Conservation (phyloP, 108 stramenopile genomes). For the Cyclostephanos invisitatus region DNA sequence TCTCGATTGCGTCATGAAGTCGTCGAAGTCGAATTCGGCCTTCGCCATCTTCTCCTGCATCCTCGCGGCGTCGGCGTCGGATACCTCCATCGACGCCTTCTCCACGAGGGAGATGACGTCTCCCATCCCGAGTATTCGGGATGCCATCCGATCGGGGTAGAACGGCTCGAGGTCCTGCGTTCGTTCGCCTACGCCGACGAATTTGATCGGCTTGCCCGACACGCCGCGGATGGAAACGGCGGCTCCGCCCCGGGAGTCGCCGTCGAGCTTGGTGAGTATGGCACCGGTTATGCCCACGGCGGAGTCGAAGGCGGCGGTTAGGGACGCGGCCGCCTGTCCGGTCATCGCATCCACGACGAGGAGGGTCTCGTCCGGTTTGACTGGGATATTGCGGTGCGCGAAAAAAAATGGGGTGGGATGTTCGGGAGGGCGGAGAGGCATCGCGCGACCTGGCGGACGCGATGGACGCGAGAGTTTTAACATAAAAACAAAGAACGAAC, state of each 20-base stretch:
- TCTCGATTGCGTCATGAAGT: constrained; percentile 86
- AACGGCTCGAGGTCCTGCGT: constrained; percentile 92
- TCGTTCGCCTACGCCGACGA: constrained; percentile 94
- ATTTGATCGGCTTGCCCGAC: constrained; percentile 95
- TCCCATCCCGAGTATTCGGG: constrained; percentile 95
- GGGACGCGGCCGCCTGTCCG: constrained; percentile 94
- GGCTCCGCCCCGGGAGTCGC: constrained; percentile 93
- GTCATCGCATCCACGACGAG: constrained; percentile 98
- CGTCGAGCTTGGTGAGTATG: constrained; percentile 94
- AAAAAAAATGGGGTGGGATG: not conserved
- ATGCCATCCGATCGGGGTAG: constrained; percentile 97
- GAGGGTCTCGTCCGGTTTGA: constrained; percentile 91
- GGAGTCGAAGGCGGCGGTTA: constrained; percentile 92
- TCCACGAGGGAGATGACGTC: constrained; percentile 95
- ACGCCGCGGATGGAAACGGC: constrained; percentile 93
- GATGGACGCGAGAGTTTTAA: no score
- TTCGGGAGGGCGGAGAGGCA: not conserved
- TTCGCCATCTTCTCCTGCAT: constrained; percentile 91
- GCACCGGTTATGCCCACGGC: constrained; percentile 94
- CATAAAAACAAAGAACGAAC: no score
- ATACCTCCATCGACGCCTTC: constrained; percentile 90
- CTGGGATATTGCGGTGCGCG: constrained; percentile 12
- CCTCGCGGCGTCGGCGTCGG: constrained; percentile 77
- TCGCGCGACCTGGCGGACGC: no score
- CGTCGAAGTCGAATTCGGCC: constrained; percentile 92